Evolutionary conservation across 495 filamentous ascomycete genomes (phyloP).

Genomic region (Aspergillus sclerotiicarbonarius): DNA sequence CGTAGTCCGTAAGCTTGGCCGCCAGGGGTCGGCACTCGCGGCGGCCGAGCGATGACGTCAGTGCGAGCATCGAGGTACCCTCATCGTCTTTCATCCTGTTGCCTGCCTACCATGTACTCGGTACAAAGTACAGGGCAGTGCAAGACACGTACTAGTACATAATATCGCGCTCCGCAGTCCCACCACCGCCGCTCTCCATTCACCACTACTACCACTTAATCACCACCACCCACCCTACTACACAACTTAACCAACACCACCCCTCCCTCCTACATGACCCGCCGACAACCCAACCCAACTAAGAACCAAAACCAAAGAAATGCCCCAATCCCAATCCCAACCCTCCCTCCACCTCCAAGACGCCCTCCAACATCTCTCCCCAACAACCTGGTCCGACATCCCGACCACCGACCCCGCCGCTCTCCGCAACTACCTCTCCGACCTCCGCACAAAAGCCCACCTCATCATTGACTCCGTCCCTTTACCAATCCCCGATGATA

Average conservation of each 20-base stretch:
- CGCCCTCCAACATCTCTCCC: slow-evolving; percentile 71
- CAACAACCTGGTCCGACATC: slow-evolving; percentile 63
- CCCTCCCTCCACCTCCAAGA: slow-evolving; percentile 55
- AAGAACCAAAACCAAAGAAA: slow-evolving; percentile 1
- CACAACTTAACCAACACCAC: no score
- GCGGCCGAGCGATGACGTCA: background rate
- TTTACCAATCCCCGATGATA: background rate
- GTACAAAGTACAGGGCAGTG: no score
- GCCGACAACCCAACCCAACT: background rate
- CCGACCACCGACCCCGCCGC: slow-evolving; percentile 52
- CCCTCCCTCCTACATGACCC: no score
- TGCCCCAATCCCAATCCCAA: background rate
- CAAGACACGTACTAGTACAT: background rate
- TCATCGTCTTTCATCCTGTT: no score
- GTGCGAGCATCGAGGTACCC: background rate
- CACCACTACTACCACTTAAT: no score
- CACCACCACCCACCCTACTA: no score
- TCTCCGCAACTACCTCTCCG: slow-evolving; percentile 51
- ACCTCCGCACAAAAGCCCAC: slow-evolving; percentile 62
- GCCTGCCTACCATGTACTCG: no score
- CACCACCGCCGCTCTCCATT: no score
- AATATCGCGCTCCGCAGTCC: background rate
- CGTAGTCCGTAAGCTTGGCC: no score
- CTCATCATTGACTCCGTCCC: slow-evolving; percentile 76
- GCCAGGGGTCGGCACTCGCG: no score